Conservation (phyloP, 176 grass and related monocot species). For the Cenchrus fungigraminus region DNA sequence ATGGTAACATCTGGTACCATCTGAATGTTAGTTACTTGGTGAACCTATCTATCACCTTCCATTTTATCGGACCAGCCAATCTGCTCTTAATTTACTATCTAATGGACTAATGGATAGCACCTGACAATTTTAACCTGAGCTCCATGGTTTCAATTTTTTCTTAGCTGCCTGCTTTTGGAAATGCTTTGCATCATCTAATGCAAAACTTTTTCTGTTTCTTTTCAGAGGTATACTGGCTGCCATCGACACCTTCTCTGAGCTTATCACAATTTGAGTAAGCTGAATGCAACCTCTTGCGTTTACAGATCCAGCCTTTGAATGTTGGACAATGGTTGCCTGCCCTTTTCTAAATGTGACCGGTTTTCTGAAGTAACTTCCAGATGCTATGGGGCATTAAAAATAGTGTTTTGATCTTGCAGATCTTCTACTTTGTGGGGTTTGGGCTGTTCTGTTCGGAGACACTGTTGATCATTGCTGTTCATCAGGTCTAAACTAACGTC, state of each 20-base stretch:
- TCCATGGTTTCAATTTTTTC: neutral
- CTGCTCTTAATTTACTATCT: slow-evolving; percentile 9
- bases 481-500: slow-evolving; percentile 70
- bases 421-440: slow-evolving; percentile 91
- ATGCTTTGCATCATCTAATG: slow-evolving; percentile 14
- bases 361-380: neutral
- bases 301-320: slow-evolving; percentile 2
- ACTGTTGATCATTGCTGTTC: slow-evolving; percentile 79
- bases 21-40: neutral
- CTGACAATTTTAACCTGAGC: neutral
- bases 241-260: slow-evolving; percentile 84
- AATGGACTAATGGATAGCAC: neutral
- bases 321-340: neutral
- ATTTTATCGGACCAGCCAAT: neutral
- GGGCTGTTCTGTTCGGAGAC: slow-evolving; percentile 92
- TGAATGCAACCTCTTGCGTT: neutral
- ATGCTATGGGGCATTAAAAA: slow-evolving; percentile 9
- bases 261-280: slow-evolving; percentile 77
- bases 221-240: slow-evolving; percentile 85
- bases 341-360: neutral
- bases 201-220: neutral
- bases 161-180: neutral
- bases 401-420: slow-evolving; percentile 50
- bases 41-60: neutral
- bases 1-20: neutral